Conservation (phyloP, 2,329 filamentous ascomycete genomes). For the Colletotrichum tofieldiae region DNA sequence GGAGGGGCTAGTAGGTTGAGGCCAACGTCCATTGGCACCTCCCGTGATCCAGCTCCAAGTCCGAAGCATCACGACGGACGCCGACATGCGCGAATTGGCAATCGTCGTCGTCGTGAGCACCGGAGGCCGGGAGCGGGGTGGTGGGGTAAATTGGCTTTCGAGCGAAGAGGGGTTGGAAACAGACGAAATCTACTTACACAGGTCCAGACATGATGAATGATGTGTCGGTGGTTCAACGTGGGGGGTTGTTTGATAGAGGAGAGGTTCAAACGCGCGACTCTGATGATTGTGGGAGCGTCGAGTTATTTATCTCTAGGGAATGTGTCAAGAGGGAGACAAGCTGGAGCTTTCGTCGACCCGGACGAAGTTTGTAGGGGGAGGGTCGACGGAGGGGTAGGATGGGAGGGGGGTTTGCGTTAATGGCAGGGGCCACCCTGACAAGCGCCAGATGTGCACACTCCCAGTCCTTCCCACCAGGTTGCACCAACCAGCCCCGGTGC, state of each 20-base stretch:
- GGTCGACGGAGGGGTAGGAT: slow-evolving; percentile 43
- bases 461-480: slow-evolving; percentile 1
- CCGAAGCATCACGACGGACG: slow-evolving; percentile 23
- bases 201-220: slow-evolving; percentile 73
- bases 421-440: slow-evolving; percentile 38
- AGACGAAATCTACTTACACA: slow-evolving; percentile 71
- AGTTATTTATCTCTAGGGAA: slow-evolving; percentile 44
- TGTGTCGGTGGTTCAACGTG: slow-evolving; percentile 30
- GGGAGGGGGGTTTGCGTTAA: slow-evolving; percentile 36
- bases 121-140: slow-evolving; percentile 55
- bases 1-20: slow-evolving; percentile 15
- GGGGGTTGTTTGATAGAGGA: slow-evolving; percentile 34
- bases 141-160: slow-evolving; percentile 53
- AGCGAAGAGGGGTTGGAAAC: slow-evolving; percentile 43
- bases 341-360: slow-evolving; percentile 42
- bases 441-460: slow-evolving; percentile 12
- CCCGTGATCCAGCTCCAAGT: slow-evolving; percentile 14
- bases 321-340: slow-evolving; percentile 42
- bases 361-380: slow-evolving; percentile 43
- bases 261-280: slow-evolving; percentile 37
- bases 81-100: slow-evolving; percentile 54
- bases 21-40: slow-evolving; percentile 23
- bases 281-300: slow-evolving; percentile 37
- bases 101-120: slow-evolving; percentile 43
- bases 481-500: slow-evolving; percentile 10